phyloP scores from a whole-genome alignment of 2,329 filamentous ascomycete species.

The Huntiella abstrusa region DNA sequence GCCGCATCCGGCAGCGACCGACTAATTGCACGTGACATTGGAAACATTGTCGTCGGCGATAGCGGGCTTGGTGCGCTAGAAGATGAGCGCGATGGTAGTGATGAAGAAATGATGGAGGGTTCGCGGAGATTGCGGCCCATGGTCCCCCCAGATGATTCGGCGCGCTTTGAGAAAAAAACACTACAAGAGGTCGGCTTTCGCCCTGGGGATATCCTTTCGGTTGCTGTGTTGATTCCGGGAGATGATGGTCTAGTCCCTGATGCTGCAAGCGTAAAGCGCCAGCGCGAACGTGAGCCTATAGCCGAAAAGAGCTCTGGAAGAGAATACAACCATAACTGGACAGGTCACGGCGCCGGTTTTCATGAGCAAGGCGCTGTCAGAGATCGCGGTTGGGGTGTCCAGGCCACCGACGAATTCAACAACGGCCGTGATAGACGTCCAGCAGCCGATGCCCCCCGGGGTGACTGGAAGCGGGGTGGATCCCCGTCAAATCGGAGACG shows the following conservation, averaged over 20 bases:
- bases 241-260: slow-evolving; percentile 57
- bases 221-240: slow-evolving; percentile 59
- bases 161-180: slow-evolving; percentile 49
- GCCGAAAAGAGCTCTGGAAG: too few species aligned
- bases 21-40: slow-evolving; percentile 64
- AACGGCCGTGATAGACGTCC: slow-evolving; percentile 8
- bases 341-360: too few species aligned
- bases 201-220: slow-evolving; percentile 74
- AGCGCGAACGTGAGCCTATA: slow-evolving; percentile 15
- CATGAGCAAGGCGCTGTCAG: neutral
- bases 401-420: neutral
- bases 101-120: slow-evolving; percentile 36
- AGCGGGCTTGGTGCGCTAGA: slow-evolving; percentile 26
- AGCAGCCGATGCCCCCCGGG: slow-evolving; percentile 14
- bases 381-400: slow-evolving; percentile 1
- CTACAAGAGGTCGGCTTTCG: slow-evolving; percentile 63
- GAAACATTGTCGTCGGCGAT: slow-evolving; percentile 59
- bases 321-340: too few species aligned
- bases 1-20: slow-evolving; percentile 22
- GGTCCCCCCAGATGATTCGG: slow-evolving; percentile 20
- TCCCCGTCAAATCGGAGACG: too few species aligned
- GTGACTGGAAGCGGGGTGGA: slow-evolving; percentile 17
- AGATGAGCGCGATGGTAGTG: slow-evolving; percentile 13
- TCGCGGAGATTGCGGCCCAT: slow-evolving; percentile 48
- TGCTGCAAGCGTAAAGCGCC: slow-evolving; percentile 29